These are phyloP conservation scores for Davidsoniella eucalypti DNA, from an alignment of 2,329 filamentous ascomycete genomes.

Conservation along the genomic window DNA sequence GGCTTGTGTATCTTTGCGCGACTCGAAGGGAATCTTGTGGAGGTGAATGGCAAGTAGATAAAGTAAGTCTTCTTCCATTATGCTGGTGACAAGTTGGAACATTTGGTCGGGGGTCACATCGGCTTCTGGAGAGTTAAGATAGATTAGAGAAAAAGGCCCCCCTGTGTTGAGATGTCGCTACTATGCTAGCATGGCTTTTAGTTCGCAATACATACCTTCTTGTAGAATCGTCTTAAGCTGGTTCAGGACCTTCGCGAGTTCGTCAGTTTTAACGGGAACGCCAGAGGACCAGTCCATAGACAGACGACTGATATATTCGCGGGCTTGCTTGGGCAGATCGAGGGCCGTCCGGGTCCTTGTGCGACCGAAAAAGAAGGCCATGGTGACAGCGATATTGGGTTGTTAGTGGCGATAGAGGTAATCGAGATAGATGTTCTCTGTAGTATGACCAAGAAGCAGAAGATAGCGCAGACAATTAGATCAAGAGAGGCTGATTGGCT, in stretches of 20 bases:
- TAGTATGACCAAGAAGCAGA: not conserved
- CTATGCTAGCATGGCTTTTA: not conserved
- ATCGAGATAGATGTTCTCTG: not conserved
- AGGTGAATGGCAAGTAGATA: slow-evolving; percentile 70
- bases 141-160: not conserved
- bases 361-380: slow-evolving; percentile 42
- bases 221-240: slow-evolving; percentile 91
- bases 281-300: slow-evolving; percentile 15
- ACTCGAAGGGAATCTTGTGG: slow-evolving; percentile 80
- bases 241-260: slow-evolving; percentile 66
- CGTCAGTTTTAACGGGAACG: slow-evolving; percentile 48
- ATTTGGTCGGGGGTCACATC: slow-evolving; percentile 80
- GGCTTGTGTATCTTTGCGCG: slow-evolving; percentile 85
- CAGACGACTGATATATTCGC: slow-evolving; percentile 13
- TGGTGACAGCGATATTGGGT: slow-evolving; percentile 14
- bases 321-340: slow-evolving; percentile 38
- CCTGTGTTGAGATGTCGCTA: not conserved
- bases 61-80: slow-evolving; percentile 81
- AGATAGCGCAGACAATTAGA: no score
- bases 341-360: slow-evolving; percentile 33
- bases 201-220: slow-evolving; percentile 45
- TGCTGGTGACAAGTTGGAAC: slow-evolving; percentile 64
- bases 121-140: slow-evolving; percentile 39
- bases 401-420: not conserved
- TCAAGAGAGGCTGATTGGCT: no score